Evolutionary conservation across 371 early-diverging fungal genomes (phyloP).

Genomic region (Amoeboaphelidium occidentale): DNA sequence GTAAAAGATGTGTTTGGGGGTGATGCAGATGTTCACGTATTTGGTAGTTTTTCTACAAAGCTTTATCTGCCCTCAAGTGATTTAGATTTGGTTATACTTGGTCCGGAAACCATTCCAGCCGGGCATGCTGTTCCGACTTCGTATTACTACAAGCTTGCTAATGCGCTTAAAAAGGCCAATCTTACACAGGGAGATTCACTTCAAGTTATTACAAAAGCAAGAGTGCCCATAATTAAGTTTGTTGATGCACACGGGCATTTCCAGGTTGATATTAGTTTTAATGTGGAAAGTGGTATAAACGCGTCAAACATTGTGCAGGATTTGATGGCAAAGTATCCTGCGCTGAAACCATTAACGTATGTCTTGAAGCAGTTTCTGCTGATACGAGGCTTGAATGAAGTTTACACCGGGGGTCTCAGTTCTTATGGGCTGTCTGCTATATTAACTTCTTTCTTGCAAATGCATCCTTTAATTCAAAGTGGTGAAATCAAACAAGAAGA

Average conservation of each 20-base stretch:
- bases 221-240: constrained; percentile 77
- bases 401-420: constrained; percentile 75
- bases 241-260: constrained; percentile 35
- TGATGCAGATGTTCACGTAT: constrained; percentile 27
- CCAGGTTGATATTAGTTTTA: constrained; percentile 60
- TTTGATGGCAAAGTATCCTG: constrained; percentile 24
- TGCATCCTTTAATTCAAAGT: constrained; percentile 55
- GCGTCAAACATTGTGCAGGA: constrained; percentile 29
- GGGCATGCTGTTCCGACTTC: constrained; percentile 11
- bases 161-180: constrained; percentile 4
- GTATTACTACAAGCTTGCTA: constrained; percentile 10
- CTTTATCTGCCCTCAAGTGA: constrained; percentile 65
- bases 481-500: constrained; percentile 32
- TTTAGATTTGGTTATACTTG: constrained; percentile 42
- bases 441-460: constrained; percentile 9
- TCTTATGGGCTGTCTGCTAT: constrained; percentile 1
- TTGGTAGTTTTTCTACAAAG: constrained; percentile 62
- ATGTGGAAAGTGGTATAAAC: constrained; percentile 36
- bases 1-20: constrained; percentile 16
- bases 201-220: constrained; percentile 23
- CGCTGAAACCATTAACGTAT: constrained; percentile 36
- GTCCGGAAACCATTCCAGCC: constrained; percentile 4
- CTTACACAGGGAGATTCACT: constrained; percentile 10
- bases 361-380: constrained; percentile 59
- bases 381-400: constrained; percentile 55